Evolutionary conservation across 2,329 filamentous ascomycete genomes (phyloP).

Genomic region (Colletotrichum liriopes): DNA sequence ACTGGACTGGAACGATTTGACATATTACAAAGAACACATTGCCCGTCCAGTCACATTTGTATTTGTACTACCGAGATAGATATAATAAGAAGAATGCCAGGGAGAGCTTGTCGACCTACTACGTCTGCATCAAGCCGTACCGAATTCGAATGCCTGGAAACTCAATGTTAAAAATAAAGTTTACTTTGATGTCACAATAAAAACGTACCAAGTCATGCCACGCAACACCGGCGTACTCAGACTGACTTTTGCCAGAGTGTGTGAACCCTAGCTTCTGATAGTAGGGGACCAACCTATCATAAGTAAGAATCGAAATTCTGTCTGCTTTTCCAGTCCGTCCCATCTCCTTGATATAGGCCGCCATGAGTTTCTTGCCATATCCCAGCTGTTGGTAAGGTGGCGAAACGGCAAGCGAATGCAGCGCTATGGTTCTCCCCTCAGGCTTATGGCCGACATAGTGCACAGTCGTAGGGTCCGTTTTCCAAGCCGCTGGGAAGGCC

Average conservation of each 20-base stretch:
- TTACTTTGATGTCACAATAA: not conserved
- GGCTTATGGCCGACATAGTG: constrained; percentile 46
- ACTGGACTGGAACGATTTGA: not conserved
- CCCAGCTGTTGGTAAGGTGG: constrained; percentile 47
- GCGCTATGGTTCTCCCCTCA: constrained; percentile 48
- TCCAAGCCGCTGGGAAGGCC: constrained; percentile 48
- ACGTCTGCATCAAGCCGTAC: too few relatives aligned
- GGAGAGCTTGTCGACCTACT: not conserved
- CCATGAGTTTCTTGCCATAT: constrained; percentile 48
- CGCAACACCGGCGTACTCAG: constrained; percentile 49
- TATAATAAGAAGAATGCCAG: too few relatives aligned
- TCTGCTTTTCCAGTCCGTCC: constrained; percentile 42
- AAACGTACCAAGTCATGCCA: constrained; percentile 51
- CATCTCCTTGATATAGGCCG: constrained; percentile 46
- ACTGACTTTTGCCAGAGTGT: constrained; percentile 51
- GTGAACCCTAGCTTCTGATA: constrained; percentile 51
- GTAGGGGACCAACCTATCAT: constrained; percentile 50
- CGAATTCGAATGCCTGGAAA: constrained; percentile 14
- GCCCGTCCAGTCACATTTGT: too few relatives aligned
- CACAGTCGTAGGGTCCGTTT: constrained; percentile 38
- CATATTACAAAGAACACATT: too few relatives aligned
- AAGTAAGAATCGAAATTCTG: constrained; percentile 50
- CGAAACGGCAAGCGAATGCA: constrained; percentile 50
- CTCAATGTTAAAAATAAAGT: not conserved
- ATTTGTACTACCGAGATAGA: too few relatives aligned